Evolutionary conservation across 177 flowering plant genomes (phyloP), one percentile per base, ranked within the genome.

Genomic region (Vitis hybrid): DNA sequence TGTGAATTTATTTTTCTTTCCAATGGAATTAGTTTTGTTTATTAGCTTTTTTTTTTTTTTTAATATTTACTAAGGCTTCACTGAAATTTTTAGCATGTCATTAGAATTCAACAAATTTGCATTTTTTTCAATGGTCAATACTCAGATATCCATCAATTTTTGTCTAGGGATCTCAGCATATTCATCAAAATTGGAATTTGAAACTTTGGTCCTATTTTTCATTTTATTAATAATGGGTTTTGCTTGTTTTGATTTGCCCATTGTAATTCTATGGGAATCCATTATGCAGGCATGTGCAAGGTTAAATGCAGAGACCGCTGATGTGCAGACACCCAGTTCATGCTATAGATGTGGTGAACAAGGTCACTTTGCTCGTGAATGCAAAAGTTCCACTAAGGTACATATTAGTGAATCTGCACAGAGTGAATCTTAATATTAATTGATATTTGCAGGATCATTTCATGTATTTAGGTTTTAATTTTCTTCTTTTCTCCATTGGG

Each of bases 351-450:
- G 93, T 75, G 97, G 97, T 15, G 85, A 80, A 74, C 84, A 76
- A 74, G 93, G 93, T 24, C 93, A 91, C 73, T 83, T 85, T 70
- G 91, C 90, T 10, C 85, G 90, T 21, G 85, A 86, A 65, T 91
- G 96, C 78, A 69, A 73, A 16, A 75, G 24, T 56, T 74, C 75
- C 57, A 15, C 74, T 4, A 82, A 87, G 91, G 92, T 88, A 66
- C 19, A 12, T 32, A 1, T 55, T 18, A 59, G 24, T 3, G 13
- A 9, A 14, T 21, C n/a, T 48, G 52, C 12, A 9, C 0, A n/a
- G 9, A 51, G 46, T 35, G 46, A 35, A 35, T 35, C 7, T 35
- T 6, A 35, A 35, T 35, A 6, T 12, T 32, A 40, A 52, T 16
- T 16, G 55, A 15, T 35, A 49, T n/a, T 48, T 66, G 27, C 66